phyloP scores from a whole-genome alignment of 1,284 basidiomycete species.

The Bjerkandera adusta region DNA sequence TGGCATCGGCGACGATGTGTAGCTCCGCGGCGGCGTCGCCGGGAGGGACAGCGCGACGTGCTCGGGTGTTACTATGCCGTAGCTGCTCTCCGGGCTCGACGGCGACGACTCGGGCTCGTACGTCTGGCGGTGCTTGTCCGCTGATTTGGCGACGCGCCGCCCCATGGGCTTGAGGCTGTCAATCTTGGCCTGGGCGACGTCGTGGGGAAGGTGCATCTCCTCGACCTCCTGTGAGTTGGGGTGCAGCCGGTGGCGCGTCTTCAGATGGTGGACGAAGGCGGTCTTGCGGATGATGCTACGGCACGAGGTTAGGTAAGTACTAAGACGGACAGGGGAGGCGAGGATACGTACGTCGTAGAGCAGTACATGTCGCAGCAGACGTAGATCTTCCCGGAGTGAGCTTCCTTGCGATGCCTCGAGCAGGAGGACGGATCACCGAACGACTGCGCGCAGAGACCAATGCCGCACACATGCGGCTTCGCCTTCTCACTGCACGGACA shows the following conservation, averaged over 20 bases:
- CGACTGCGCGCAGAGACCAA: slow-evolving; percentile 37
- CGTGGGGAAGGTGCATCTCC: neutral
- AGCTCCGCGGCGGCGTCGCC: too few relatives aligned
- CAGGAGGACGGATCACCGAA: slow-evolving; percentile 68
- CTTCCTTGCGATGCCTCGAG: slow-evolving; percentile 58
- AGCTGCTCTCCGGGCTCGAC: too few relatives aligned
- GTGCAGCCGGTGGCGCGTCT: slow-evolving; percentile 44
- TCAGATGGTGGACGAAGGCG: slow-evolving; percentile 52
- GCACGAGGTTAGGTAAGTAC: slow-evolving; percentile 3
- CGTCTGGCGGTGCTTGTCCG: too few relatives aligned
- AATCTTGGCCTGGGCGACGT: neutral
- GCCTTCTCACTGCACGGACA: slow-evolving; percentile 40
- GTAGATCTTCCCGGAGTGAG: slow-evolving; percentile 42
- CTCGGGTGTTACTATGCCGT: too few relatives aligned
- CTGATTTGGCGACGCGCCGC: too few relatives aligned
- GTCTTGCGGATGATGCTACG: slow-evolving; percentile 60
- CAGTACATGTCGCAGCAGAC: slow-evolving; percentile 44
- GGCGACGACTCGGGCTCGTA: too few relatives aligned
- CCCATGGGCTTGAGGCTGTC: neutral
- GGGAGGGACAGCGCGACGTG: too few relatives aligned
- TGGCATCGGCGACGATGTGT: neutral
- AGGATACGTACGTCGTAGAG: slow-evolving; percentile 41
- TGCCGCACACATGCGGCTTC: slow-evolving; percentile 50
- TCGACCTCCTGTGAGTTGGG: slow-evolving; percentile 8
- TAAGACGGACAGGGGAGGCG: neutral